phyloP scores from a whole-genome alignment of 1,284 basidiomycete genomes.

The Fomitopsis palustris region DNA sequence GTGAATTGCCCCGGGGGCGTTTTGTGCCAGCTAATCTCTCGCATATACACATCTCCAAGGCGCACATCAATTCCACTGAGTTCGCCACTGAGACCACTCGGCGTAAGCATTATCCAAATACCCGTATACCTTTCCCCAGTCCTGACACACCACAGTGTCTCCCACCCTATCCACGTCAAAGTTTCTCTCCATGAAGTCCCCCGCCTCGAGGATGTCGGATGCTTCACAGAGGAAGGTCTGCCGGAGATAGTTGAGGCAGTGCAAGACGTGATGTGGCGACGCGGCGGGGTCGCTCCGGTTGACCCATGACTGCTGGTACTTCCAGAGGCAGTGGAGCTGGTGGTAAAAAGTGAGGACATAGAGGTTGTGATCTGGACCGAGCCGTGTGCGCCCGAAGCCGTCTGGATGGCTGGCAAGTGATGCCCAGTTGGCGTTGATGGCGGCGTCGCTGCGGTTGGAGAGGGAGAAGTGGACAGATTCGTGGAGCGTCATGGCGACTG shows the following conservation, averaged over 20 bases:
- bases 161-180: slow-evolving; percentile 35
- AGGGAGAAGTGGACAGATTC: too few species aligned
- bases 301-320: background rate
- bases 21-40: too few species aligned
- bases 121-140: slow-evolving; percentile 42
- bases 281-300: slow-evolving; percentile 8
- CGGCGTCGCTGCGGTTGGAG: too few species aligned
- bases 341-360: slow-evolving; percentile 31
- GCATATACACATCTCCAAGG: too few species aligned
- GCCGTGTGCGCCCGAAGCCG: slow-evolving; percentile 17
- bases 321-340: slow-evolving; percentile 30
- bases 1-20: too few species aligned
- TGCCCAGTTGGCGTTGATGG: too few species aligned
- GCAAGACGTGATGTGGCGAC: slow-evolving; percentile 33
- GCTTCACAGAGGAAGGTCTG: slow-evolving; percentile 38
- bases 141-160: slow-evolving; percentile 41
- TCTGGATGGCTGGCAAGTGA: slow-evolving; percentile 10
- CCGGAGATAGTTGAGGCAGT: slow-evolving; percentile 43
- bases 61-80: background rate
- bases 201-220: slow-evolving; percentile 42
- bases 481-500: too few species aligned
- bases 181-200: slow-evolving; percentile 37
- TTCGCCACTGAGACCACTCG: slow-evolving; percentile 3
- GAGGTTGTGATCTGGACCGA: slow-evolving; percentile 20
- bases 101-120: slow-evolving; percentile 4